A percentile compares a stretch with the other conserved stretches of the same genome.
Evolutionary conservation across 2,329 filamentous ascomycete species (phyloP).

Genomic region (Arthrobotrys megalospora): DNA sequence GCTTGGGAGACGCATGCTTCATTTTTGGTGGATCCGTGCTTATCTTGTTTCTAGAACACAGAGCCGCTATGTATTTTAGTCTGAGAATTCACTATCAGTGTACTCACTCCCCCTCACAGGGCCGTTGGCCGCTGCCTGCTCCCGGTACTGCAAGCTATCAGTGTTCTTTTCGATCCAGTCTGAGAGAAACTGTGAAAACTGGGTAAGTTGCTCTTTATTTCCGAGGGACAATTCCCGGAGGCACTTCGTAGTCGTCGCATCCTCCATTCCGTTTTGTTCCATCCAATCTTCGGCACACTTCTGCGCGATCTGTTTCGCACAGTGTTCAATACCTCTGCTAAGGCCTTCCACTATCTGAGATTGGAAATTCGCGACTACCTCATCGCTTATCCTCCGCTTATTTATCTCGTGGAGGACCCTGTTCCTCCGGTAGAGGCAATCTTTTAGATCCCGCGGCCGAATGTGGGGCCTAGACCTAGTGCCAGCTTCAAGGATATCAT

Average conservation of each 20-base stretch:
- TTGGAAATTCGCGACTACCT: neutral
- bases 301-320: neutral
- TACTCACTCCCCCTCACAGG: neutral
- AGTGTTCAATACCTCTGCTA: neutral
- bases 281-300: neutral
- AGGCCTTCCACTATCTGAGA: neutral
- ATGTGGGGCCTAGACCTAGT: neutral
- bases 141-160: neutral
- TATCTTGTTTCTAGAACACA: too few species aligned
- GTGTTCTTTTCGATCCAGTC: neutral
- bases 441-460: neutral
- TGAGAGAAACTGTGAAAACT: neutral
- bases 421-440: conserved; percentile 8
- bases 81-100: too few species aligned
- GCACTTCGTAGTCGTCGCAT: neutral
- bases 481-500: too few species aligned
- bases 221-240: neutral
- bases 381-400: neutral
- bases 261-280: neutral
- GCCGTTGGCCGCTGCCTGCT: neutral
- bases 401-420: neutral
- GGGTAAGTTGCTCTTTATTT: too few species aligned
- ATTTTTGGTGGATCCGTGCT: too few species aligned
- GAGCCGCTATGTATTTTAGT: too few species aligned
- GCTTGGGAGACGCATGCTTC: too few species aligned